Evolutionary conservation across 306 rosid genomes (phyloP), one percentile per base, ranked within the genome.

Genomic region (Dalbergia oliveri): DNA sequence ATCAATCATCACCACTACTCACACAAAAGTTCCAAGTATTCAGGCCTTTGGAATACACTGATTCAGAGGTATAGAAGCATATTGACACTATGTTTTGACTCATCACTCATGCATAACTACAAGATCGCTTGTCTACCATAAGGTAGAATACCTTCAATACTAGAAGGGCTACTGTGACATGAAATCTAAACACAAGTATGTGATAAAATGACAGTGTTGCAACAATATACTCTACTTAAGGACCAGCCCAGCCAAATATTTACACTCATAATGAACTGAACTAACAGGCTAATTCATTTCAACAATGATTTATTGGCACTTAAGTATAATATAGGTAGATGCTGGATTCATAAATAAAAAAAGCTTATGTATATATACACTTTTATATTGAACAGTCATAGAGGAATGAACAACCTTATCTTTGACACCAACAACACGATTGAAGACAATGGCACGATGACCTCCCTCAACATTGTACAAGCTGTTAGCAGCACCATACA

Each of bases 381-480:
- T 8, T 11, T 19, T 45, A 19, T 43, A 61, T 50, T 59, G 18
- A 54, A 43, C 43, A 76, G 64, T 35, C 4, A 64, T 11, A 9
- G 39, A 18, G 1, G 57, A 56, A 23, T 45, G 9, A 72, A 37
- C 8, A 49, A 83, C 86, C 86, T 83, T 78, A 39, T 83, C 83
- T 26, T 83, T 83, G 77, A 83, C 86, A 66, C 86, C 86, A 6
- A 78, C 14, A 3, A 83, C 0, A 33, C 80, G 86, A 44, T 83
- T 83, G 65, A 78, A 83, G 9, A 83, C 86, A 50, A 83, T 83
- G 75, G 86, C 83, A 15, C 86, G 77, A 58, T 83, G 86, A 11
- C 86, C 86, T 5, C 86, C 86, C 9, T 83, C 83, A 13, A 83
- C 83, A 78, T 83, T 83, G 69, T 83, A 83, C 73, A 83, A 78